Conservation (phyloP, 2,329 filamentous ascomycete species). For the Pseudophaeomoniella oleicola region DNA sequence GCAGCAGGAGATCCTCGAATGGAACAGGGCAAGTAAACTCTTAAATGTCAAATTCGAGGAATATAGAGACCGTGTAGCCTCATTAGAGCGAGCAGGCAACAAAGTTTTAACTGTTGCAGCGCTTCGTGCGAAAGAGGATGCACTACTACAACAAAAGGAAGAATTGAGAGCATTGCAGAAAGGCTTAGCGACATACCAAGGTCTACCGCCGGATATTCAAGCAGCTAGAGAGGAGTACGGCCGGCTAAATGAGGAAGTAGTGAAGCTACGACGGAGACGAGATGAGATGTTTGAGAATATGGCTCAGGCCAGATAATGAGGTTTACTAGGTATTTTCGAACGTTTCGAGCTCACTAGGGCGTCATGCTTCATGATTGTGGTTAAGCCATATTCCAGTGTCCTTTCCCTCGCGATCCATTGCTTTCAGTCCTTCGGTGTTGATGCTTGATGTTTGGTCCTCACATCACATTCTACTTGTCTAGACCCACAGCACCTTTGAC, state of each 20-base stretch:
- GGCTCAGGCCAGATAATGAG: not conserved
- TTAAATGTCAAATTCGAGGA: conserved; percentile 1
- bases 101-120: not conserved
- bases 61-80: conserved; percentile 1
- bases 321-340: too few species aligned
- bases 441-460: too few species aligned
- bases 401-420: too few species aligned
- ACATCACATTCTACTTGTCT: conserved; percentile 2
- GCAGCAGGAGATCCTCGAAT: conserved; percentile 1
- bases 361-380: too few species aligned
- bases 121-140: not conserved
- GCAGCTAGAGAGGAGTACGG: conserved; percentile 1
- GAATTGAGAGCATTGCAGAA: conserved; percentile 1
- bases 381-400: too few species aligned
- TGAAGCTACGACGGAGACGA: not conserved
- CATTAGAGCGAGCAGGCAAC: not conserved
- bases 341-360: too few species aligned
- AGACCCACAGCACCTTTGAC: conserved; percentile 2
- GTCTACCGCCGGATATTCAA: conserved; percentile 1
- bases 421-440: too few species aligned
- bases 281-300: conserved; percentile 3
- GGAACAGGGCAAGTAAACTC: conserved; percentile 1
- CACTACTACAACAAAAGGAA: not conserved
- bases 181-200: not conserved
- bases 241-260: not conserved